Evolutionary conservation across 1,284 basidiomycete species (phyloP).

Genomic region (Termitomyces sp.): DNA sequence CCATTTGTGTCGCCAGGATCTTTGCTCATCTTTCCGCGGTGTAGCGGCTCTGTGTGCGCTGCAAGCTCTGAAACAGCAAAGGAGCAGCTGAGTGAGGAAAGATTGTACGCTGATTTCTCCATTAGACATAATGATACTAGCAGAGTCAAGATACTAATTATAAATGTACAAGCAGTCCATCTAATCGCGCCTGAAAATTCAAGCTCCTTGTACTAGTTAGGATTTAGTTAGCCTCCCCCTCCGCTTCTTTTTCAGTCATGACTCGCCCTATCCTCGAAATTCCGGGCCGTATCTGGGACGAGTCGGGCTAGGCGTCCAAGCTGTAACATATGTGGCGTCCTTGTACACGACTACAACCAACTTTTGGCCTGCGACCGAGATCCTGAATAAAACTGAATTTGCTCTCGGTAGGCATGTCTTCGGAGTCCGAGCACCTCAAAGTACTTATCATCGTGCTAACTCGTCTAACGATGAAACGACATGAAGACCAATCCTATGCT

Average conservation of each 20-base stretch:
- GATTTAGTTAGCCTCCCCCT: neutral
- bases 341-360: neutral
- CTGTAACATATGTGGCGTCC: neutral
- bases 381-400: neutral
- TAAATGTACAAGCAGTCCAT: conserved; percentile 7
- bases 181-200: neutral
- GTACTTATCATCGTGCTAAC: neutral
- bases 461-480: too few species aligned
- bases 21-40: neutral
- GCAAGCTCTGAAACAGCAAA: conserved; percentile 51
- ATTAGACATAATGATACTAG: neutral
- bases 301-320: neutral
- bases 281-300: neutral
- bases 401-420: neutral
- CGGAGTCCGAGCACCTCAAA: neutral
- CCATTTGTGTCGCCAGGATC: conserved; percentile 7
- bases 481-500: neutral
- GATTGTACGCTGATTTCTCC: neutral
- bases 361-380: neutral
- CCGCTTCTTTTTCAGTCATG: neutral
- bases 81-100: neutral
- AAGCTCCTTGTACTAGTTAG: neutral
- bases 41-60: conserved; percentile 75
- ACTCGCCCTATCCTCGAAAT: neutral
- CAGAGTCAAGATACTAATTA: conserved; percentile 4